Percentiles rank a stretch among this genome's conserved stretches.
Evolutionary conservation across 2,329 filamentous ascomycete genomes (phyloP).

Genomic region (Phaeosphaeria sp.): DNA sequence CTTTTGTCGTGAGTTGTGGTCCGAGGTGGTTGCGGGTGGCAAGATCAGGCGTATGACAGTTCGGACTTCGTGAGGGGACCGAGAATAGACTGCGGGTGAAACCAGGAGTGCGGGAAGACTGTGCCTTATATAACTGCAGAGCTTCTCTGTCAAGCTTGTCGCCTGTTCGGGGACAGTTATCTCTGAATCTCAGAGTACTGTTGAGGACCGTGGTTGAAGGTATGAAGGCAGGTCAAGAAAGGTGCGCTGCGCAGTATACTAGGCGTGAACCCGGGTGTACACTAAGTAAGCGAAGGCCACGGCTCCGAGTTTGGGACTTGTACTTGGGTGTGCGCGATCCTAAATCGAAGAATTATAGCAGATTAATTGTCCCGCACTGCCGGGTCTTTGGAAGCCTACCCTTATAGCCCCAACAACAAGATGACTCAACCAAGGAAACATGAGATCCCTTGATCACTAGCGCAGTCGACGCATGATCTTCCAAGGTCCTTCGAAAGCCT

Average conservation of each 20-base stretch:
- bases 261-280: not conserved
- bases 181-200: not conserved
- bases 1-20: not conserved
- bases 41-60: not conserved
- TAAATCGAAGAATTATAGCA: not conserved
- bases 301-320: not conserved
- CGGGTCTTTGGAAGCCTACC: not conserved
- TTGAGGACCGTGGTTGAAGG: not conserved
- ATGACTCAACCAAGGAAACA: not conserved
- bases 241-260: constrained; percentile 1
- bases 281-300: constrained; percentile 4
- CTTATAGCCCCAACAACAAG: not conserved
- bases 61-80: not conserved
- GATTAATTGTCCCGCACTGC: not conserved
- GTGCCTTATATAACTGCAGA: not conserved
- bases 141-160: not conserved
- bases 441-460: not conserved
- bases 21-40: not conserved
- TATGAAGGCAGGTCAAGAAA: not conserved
- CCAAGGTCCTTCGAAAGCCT: not conserved
- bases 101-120: not conserved
- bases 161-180: not conserved
- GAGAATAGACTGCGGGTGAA: not conserved
- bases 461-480: not conserved
- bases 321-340: not conserved